phyloP scores from a whole-genome alignment of 2,329 filamentous ascomycete species.

The Aphanocladium album region DNA sequence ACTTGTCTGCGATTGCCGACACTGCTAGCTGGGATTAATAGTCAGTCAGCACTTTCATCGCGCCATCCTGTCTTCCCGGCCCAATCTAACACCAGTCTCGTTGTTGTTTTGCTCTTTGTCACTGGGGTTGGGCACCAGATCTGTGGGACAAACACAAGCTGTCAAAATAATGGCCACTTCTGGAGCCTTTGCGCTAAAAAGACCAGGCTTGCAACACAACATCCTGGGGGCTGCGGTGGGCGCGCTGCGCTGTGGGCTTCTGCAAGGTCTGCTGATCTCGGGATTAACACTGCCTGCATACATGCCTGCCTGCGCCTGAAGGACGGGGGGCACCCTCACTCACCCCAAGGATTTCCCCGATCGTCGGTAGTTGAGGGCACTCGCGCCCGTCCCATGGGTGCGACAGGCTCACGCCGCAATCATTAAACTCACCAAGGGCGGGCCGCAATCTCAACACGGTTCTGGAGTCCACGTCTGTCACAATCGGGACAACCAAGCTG shows the following conservation, averaged over 20 bases:
- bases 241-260: slow-evolving; percentile 9
- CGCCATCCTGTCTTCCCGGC: background rate
- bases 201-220: background rate
- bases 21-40: background rate
- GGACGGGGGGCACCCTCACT: background rate
- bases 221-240: slow-evolving; percentile 2
- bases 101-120: background rate
- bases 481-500: slow-evolving; percentile 7
- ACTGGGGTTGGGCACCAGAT: slow-evolving; percentile 4
- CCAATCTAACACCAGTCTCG: background rate
- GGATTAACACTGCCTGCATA: slow-evolving; percentile 13
- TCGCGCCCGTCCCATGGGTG: background rate
- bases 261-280: slow-evolving; percentile 14
- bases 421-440: background rate
- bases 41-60: background rate
- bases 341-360: background rate
- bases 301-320: background rate
- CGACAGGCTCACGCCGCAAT: background rate
- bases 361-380: slow-evolving; percentile 8
- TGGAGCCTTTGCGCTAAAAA: background rate
- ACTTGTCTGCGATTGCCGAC: slow-evolving; percentile 7
- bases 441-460: slow-evolving; percentile 11
- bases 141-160: slow-evolving; percentile 6
- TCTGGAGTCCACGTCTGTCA: background rate
- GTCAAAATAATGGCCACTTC: background rate